phyloP scores from a whole-genome alignment of 2,329 filamentous ascomycete species.

The Colletotrichum sp. region DNA sequence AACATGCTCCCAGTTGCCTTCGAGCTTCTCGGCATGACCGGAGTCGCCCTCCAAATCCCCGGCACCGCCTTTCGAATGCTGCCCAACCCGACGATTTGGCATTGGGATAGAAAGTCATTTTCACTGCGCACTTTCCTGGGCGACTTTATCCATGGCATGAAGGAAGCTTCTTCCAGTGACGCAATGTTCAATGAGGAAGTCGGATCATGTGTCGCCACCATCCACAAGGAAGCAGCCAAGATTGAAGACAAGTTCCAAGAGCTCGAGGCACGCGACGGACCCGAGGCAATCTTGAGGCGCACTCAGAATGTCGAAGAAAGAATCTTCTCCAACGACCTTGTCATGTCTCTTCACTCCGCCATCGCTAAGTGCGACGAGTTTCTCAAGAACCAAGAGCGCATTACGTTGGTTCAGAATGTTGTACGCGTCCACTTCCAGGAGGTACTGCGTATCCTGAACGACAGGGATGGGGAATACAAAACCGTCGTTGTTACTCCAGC shows the following conservation, averaged over 20 bases:
- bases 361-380: slow-evolving; percentile 22
- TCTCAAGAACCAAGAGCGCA: slow-evolving; percentile 28
- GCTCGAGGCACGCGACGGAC: neutral
- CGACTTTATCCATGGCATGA: slow-evolving; percentile 38
- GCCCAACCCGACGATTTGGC: slow-evolving; percentile 52
- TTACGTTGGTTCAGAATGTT: slow-evolving; percentile 44
- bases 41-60: slow-evolving; percentile 35
- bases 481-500: neutral
- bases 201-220: slow-evolving; percentile 25
- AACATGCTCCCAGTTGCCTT: slow-evolving; percentile 32
- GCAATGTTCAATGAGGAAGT: neutral
- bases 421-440: slow-evolving; percentile 54
- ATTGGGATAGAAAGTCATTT: slow-evolving; percentile 55
- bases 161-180: neutral
- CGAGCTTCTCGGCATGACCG: slow-evolving; percentile 46
- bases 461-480: slow-evolving; percentile 16
- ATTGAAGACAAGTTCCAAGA: slow-evolving; percentile 32
- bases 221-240: slow-evolving; percentile 9
- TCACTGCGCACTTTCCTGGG: slow-evolving; percentile 45
- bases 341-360: neutral
- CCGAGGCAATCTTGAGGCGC: neutral
- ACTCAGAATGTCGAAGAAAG: slow-evolving; percentile 4
- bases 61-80: slow-evolving; percentile 43
- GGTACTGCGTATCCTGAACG: slow-evolving; percentile 50
- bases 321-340: slow-evolving; percentile 5